Evolutionary conservation across 176 grass and related monocot species (phyloP).

Genomic region (Chloris gayana): DNA sequence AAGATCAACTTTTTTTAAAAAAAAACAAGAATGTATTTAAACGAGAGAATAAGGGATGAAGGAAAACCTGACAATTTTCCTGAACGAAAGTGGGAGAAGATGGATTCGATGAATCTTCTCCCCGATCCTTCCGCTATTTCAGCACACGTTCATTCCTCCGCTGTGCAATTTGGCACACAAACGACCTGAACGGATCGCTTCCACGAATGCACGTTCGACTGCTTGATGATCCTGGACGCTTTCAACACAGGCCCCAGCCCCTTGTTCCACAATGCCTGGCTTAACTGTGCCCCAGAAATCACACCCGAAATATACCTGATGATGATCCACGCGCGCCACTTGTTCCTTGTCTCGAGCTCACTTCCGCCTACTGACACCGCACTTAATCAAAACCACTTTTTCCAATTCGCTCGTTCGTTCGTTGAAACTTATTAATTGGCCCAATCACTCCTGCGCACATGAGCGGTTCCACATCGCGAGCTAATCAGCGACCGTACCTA

Average conservation of each 20-base stretch:
- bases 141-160: neutral
- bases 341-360: neutral
- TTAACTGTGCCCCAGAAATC: neutral
- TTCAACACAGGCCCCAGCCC: neutral
- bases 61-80: neutral
- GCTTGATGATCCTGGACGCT: conserved; percentile 22
- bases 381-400: neutral
- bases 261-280: neutral
- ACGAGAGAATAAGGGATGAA: neutral
- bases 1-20: too few relatives aligned
- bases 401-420: neutral
- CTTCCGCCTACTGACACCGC: neutral
- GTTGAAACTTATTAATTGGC: conserved; percentile 9
- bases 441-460: conserved; percentile 22
- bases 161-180: neutral
- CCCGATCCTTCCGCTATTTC: neutral
- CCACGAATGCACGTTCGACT: neutral
- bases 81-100: neutral
- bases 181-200: neutral
- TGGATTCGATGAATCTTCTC: neutral
- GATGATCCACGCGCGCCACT: neutral
- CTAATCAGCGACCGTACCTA: conserved; percentile 15
- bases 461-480: conserved; percentile 23
- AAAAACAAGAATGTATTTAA: neutral
- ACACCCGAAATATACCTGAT: neutral